Evolutionary conservation across 2,329 filamentous ascomycete species (phyloP).

Genomic region (Dothistroma pini): DNA sequence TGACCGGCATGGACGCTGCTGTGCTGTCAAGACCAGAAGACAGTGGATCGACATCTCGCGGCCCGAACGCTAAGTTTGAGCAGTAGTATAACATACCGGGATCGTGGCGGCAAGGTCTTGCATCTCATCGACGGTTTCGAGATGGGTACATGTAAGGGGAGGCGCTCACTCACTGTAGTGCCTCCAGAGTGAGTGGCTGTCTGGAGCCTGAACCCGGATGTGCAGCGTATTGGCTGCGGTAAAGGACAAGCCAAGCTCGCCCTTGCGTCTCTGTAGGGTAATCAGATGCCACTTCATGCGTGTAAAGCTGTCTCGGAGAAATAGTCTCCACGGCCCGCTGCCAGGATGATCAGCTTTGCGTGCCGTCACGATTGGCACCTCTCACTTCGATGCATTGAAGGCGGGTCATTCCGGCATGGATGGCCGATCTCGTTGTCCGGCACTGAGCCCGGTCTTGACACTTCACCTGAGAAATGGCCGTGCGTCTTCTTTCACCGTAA

Average conservation of each 20-base stretch:
- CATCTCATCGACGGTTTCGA: constrained; percentile 12
- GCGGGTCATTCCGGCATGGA: constrained; percentile 14
- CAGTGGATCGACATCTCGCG: constrained; percentile 18
- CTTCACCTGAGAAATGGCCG: constrained; percentile 6
- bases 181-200: constrained; percentile 3
- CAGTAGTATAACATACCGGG: constrained; percentile 18
- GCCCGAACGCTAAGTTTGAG: constrained; percentile 23
- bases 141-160: constrained; percentile 13
- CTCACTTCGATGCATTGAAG: constrained; percentile 5
- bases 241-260: neutral
- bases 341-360: constrained; percentile 14
- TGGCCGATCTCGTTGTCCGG: constrained; percentile 13
- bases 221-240: constrained; percentile 15
- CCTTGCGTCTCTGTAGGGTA: constrained; percentile 10
- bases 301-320: constrained; percentile 13
- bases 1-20: constrained; percentile 15
- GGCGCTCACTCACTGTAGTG: constrained; percentile 20
- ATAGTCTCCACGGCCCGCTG: constrained; percentile 16
- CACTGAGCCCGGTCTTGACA: constrained; percentile 6
- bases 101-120: constrained; percentile 18
- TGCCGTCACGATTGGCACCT: constrained; percentile 9
- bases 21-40: constrained; percentile 18
- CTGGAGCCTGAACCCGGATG: constrained; percentile 11
- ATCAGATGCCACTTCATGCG: constrained; percentile 3
- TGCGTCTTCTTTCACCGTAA: constrained; percentile 22